phyloP scores from a whole-genome alignment of 768 basidiomycete genomes.

The Serendipita indica region DNA sequence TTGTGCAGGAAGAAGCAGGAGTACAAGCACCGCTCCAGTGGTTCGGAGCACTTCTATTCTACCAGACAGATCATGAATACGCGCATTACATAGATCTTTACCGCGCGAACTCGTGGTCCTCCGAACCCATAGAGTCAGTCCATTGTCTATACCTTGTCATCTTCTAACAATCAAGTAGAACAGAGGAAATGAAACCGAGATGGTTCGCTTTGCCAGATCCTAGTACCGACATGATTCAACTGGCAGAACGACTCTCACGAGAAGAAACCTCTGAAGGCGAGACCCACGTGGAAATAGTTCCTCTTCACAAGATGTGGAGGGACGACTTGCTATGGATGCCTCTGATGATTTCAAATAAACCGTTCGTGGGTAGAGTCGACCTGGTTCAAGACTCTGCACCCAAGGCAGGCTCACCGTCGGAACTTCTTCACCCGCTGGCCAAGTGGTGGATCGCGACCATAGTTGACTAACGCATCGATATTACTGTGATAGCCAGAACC shows the following conservation, averaged over 20 bases:
- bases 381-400: not conserved
- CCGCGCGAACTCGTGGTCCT: conserved; percentile 43
- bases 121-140: conserved; percentile 50
- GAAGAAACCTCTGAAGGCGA: conserved; percentile 10
- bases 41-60: conserved; percentile 52
- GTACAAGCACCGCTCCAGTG: conserved; percentile 49
- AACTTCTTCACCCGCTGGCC: not conserved
- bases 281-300: conserved; percentile 21
- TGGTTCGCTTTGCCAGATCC: conserved; percentile 43
- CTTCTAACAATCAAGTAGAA: conserved; percentile 29
- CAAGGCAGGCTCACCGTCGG: not conserved
- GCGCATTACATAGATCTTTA: conserved; percentile 65
- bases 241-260: not conserved
- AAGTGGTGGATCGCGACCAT: conserved; percentile 5
- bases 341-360: conserved; percentile 30
- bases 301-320: conserved; percentile 47
- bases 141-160: not conserved
- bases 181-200: conserved; percentile 75
- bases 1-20: conserved; percentile 67
- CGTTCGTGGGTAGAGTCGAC: conserved; percentile 37
- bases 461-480: not conserved
- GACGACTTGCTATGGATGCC: conserved; percentile 60
- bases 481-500: too few relatives aligned
- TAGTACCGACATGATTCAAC: not conserved
- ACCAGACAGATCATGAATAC: conserved; percentile 35